Percentiles rank a stretch among this genome's conserved stretches.
Conservation (phyloP, 108 stramenopile genomes). For the Epipyxis sp. region DNA sequence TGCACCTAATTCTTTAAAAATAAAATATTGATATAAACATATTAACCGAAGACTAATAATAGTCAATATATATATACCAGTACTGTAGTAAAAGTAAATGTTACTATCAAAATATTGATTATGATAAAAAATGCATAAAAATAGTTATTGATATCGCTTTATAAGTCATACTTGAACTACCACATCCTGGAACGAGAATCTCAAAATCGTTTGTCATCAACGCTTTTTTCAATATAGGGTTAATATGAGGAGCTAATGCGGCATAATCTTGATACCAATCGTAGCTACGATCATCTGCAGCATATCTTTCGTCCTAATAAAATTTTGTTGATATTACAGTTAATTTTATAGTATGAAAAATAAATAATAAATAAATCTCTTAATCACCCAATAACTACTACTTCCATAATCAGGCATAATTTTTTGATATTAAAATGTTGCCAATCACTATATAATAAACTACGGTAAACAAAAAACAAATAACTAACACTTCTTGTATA, state of each 20-base stretch:
- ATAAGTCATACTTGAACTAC: conserved; percentile 12
- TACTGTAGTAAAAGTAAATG: background rate
- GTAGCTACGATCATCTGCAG: conserved; percentile 13
- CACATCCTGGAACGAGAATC: conserved; percentile 31
- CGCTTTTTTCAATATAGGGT: background rate
- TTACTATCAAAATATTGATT: background rate
- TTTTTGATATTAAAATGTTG: too few relatives aligned
- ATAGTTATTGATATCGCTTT: background rate
- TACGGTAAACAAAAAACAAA: too few relatives aligned
- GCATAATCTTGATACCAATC: conserved; percentile 37
- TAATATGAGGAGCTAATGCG: background rate
- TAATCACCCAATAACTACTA: conserved; percentile 8
- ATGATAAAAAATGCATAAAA: background rate
- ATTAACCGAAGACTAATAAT: too few relatives aligned
- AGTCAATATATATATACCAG: too few relatives aligned
- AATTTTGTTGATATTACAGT: background rate
- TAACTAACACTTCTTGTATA: too few relatives aligned
- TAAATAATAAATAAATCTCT: background rate
- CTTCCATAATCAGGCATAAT: conserved; percentile 22
- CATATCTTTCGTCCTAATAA: conserved; percentile 30
- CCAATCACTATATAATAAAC: too few relatives aligned
- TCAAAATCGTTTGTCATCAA: conserved; percentile 9
- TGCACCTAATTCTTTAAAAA: background rate
- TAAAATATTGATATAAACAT: background rate
- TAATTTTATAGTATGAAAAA: background rate